Percentiles rank a stretch among this genome's conserved stretches.
These are phyloP conservation scores for Pseudopyricularia javanii DNA, from an alignment of 2,329 filamentous ascomycete genomes.

Conservation along the genomic window DNA sequence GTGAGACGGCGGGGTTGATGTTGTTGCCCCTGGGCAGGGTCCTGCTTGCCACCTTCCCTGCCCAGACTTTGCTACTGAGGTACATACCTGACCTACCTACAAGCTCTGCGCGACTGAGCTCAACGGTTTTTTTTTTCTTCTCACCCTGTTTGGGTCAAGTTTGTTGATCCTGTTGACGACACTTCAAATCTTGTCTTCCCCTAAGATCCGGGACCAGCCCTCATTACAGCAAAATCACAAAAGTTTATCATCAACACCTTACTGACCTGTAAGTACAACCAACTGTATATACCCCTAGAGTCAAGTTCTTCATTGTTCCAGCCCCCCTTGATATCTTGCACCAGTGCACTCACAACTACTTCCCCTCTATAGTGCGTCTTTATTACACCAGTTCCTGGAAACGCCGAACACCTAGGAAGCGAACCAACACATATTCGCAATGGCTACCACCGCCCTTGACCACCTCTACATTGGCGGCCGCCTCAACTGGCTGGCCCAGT, in stretches of 20 bases:
- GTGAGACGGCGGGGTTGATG: background rate
- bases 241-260: background rate
- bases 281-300: too few species aligned
- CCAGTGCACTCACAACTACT: background rate
- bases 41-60: too few species aligned
- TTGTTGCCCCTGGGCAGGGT: too few species aligned
- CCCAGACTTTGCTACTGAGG: too few species aligned
- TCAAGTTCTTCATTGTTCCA: too few species aligned
- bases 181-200: background rate
- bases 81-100: too few species aligned
- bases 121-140: background rate
- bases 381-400: background rate
- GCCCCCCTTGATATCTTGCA: background rate
- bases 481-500: conserved; percentile 53
- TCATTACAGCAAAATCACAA: background rate
- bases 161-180: background rate
- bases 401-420: background rate
- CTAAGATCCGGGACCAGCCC: background rate
- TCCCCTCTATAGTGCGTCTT: background rate
- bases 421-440: conserved; percentile 18
- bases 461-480: conserved; percentile 69
- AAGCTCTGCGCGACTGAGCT: background rate
- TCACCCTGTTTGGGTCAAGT: background rate
- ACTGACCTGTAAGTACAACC: background rate
- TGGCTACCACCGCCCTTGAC: conserved; percentile 66